Evolutionary conservation across 805 yeast genomes (phyloP), one percentile per base, ranked within the genome.

Genomic region (Ogataea saltuana): DNA sequence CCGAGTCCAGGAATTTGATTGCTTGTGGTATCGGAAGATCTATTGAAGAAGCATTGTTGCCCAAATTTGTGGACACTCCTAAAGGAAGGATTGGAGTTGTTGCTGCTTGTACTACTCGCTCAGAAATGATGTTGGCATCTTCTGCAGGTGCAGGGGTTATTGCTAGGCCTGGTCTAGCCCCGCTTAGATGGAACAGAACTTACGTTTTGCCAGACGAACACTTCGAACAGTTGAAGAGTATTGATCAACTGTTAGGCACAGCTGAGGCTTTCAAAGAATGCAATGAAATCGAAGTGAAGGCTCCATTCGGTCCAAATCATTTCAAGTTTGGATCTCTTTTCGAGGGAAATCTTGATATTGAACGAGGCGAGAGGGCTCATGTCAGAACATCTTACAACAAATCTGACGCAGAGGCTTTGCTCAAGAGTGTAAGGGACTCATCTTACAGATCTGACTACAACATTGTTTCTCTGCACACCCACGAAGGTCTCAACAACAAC

Each of bases 401-500:
- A 29, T 43, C 31, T 7, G 61, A 53, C 49, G 60, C 54, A 18
- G 48, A 45, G 10, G 57, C 48, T 21, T 39, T 54, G 28, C 31
- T 56, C n/a, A 57, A 43, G 36, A 50, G 58, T 39, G 44, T 51
- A 6, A 56, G 54, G 42, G 58, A 55, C 44, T 33, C 55, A 27
- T 51, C 48, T 13, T 50, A 46, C 42, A 51, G 66, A 54, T 54
- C 59, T 3, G 57, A 59, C 39, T 48, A 54, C 41, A 57, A 57
- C 40, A 50, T 59, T 39, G 55, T 59, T 19, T 45, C 59, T 2
- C 32, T 57, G 8, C 63, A 59, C 39, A 59, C 63, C 11, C 63
- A 59, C 33, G 65, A 54, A 42, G 63, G 63, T 35, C 51, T 53
- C 42, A 49, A 48, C 46, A 54, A 64, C 57, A 57, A 64, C 53